Evolutionary conservation across 495 filamentous ascomycete species (phyloP), one percentile per base, ranked within the genome.

Genomic region (Tirmania nivea): DNA sequence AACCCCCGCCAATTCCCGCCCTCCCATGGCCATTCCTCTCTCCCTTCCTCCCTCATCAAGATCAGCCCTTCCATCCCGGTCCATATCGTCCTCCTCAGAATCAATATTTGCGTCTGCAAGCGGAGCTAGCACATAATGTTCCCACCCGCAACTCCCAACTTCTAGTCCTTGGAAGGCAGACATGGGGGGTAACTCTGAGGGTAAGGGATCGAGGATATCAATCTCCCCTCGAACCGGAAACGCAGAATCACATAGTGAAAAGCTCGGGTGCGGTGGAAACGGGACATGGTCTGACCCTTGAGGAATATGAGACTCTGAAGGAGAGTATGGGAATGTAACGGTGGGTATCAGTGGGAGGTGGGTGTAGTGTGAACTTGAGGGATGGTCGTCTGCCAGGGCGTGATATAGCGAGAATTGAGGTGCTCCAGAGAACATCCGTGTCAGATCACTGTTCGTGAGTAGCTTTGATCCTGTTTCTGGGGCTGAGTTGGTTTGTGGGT

Each of bases 91-190:
- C 9, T 52, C 51, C n/a, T 56, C 61, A 31, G 60, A 58, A 35
- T 52, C 14, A 36, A 55, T 57, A 17, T 56, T 61, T n/a, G 55
- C 48, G 47, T 64, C 62, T 17, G 58, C 61, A 21, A 63, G 50
- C 31, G 61, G 61, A 25, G 58, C 54, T 56, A 55, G 60, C 37
- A 64, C 50, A 48, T 60, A 64, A 53, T 63, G 63, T 34, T 63
- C 61, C 62, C 61, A 64, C 10, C 62, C 62, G 34, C 57, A 63
- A 17, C 55, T 64, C 16, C 62, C 62, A 36, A 61, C 57, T 34
- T 64, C 62, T 52, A 55, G 39, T 3, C 62, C 62, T 54, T 60
- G 55, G 34, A 61, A 60, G 19, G 48, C 53, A 16, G 53, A n/a
- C 62, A 64, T 64, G 19, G 55, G 54, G 20, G 62, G 62, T n/a